These are phyloP conservation scores for Lepidopterella palustris DNA, from an alignment of 495 filamentous ascomycete genomes.

Conservation along the genomic window DNA sequence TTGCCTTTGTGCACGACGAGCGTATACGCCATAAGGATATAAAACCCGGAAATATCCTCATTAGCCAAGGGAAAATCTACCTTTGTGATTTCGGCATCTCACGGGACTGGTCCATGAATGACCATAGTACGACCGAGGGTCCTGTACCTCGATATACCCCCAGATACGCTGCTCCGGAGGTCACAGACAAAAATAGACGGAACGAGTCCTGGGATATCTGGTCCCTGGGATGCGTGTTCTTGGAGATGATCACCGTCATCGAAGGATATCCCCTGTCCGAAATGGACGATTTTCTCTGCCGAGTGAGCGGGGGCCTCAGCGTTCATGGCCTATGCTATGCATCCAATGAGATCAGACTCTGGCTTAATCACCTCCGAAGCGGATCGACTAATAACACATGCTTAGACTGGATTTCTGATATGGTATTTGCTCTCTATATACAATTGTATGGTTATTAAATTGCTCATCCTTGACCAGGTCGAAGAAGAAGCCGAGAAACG, in stretches of 20 bases:
- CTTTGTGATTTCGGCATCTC: conserved; percentile 45
- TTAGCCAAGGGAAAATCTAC: conserved; percentile 35
- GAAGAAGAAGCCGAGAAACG: conserved; percentile 3
- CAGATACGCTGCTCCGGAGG: conserved; percentile 46
- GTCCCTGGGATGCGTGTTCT: conserved; percentile 45
- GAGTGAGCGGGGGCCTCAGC: neutral
- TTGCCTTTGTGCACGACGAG: conserved; percentile 38
- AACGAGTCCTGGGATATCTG: conserved; percentile 45
- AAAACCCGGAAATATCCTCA: conserved; percentile 45
- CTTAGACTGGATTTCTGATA: conserved; percentile 12
- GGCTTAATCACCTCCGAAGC: conserved; percentile 4
- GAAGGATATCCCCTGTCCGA: conserved; percentile 29
- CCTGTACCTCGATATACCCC: conserved; percentile 33
- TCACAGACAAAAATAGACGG: conserved; percentile 32
- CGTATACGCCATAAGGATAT: conserved; percentile 44
- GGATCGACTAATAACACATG: conserved; percentile 7
- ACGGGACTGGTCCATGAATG: conserved; percentile 33
- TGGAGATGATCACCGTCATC: conserved; percentile 41
- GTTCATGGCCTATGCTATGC: conserved; percentile 7
- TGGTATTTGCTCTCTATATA: conserved; percentile 10
- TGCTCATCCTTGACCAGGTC: neutral
- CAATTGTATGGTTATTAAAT: neutral
- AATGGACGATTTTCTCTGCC: conserved; percentile 9
- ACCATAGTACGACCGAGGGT: conserved; percentile 30
- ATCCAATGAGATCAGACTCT: conserved; percentile 8